Conservation (phyloP, 352 stramenopile genomes). For the Pythium brassicae region DNA sequence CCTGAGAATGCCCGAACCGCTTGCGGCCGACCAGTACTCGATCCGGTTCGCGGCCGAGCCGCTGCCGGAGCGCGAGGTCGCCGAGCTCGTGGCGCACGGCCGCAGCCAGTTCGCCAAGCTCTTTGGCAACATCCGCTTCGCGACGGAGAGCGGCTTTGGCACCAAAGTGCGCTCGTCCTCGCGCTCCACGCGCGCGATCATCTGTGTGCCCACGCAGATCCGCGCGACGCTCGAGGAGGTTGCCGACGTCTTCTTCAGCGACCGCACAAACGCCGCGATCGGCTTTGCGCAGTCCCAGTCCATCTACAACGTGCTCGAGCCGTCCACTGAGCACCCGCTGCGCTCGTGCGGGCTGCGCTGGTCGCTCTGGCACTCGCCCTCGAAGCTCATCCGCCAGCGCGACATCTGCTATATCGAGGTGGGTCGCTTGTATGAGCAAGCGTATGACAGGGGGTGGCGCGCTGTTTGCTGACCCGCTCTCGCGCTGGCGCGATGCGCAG, state of each 20-base stretch:
- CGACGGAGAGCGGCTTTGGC: slow-evolving; percentile 31
- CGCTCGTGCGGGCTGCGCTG: slow-evolving; percentile 53
- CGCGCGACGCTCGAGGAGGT: slow-evolving; percentile 46
- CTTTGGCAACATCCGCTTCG: slow-evolving; percentile 39
- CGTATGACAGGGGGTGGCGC: too few relatives aligned
- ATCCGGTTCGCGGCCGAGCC: slow-evolving; percentile 30
- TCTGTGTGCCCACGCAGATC: slow-evolving; percentile 41
- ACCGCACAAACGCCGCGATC: slow-evolving; percentile 55
- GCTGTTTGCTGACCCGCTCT: not conserved
- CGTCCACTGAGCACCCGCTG: slow-evolving; percentile 38
- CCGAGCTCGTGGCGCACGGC: slow-evolving; percentile 30
- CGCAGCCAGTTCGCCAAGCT: slow-evolving; percentile 26
- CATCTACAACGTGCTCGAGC: slow-evolving; percentile 47
- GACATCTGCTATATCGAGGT: slow-evolving; percentile 61
- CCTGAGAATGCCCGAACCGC: not conserved
- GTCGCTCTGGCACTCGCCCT: slow-evolving; percentile 61
- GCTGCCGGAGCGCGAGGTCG: slow-evolving; percentile 31
- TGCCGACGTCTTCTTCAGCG: slow-evolving; percentile 53
- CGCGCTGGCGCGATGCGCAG: not conserved
- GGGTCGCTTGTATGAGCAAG: too few relatives aligned
- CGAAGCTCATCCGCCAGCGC: slow-evolving; percentile 50
- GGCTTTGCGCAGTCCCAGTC: slow-evolving; percentile 58
- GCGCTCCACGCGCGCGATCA: slow-evolving; percentile 47
- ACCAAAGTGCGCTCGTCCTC: slow-evolving; percentile 47
- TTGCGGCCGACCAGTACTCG: slow-evolving; percentile 12